Evolutionary conservation across 2,329 filamentous ascomycete species (phyloP).

Genomic region (Cercospora sojina): DNA sequence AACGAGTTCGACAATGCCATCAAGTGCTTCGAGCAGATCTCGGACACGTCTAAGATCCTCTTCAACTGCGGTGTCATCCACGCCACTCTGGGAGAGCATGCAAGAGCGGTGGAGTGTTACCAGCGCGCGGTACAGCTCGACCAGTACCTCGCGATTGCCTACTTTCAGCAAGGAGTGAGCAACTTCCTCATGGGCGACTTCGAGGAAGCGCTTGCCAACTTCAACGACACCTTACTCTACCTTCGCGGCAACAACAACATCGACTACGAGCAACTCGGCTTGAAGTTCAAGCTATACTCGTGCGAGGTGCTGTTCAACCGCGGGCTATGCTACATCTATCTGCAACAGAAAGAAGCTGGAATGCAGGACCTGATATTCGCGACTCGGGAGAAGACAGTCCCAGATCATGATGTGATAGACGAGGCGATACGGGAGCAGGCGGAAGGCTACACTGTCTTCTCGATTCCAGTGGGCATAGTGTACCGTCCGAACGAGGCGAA

Average conservation of each 20-base stretch:
- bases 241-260: slow-evolving; percentile 95
- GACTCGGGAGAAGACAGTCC: slow-evolving; percentile 91
- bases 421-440: slow-evolving; percentile 92
- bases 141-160: slow-evolving; percentile 93
- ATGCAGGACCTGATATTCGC: slow-evolving; percentile 89
- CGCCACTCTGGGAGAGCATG: slow-evolving; percentile 92
- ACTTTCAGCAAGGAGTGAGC: slow-evolving; percentile 97
- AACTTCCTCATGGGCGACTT: slow-evolving; percentile 97
- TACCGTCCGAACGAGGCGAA: slow-evolving; percentile 97
- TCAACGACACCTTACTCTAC: slow-evolving; percentile 96
- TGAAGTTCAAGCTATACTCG: slow-evolving; percentile 94
- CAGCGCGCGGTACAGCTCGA: slow-evolving; percentile 87
- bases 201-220: slow-evolving; percentile 94
- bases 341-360: slow-evolving; percentile 85
- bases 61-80: slow-evolving; percentile 99
- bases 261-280: slow-evolving; percentile 92
- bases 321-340: slow-evolving; percentile 94
- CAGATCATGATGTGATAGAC: slow-evolving; percentile 96
- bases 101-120: slow-evolving; percentile 93
- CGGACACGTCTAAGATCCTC: slow-evolving; percentile 95
- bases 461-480: slow-evolving; percentile 90
- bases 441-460: slow-evolving; percentile 98
- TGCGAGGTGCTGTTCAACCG: slow-evolving; percentile 98
- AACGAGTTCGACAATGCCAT: slow-evolving; percentile 94
- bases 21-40: slow-evolving; percentile 77